Percentiles rank a stretch among this genome's conserved stretches.
These are phyloP conservation scores for sunflower (Helianthus annuus) DNA, from an alignment of 129 eudicot genomes.

Conservation along the genomic window HanXRQr2.0-SUNRISE NC_035443.2:20299901-20300400, in stretches of 20 bases:
- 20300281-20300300: slow-evolving; percentile 24
- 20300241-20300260: not conserved
- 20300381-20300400: not conserved
- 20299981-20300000: too few relatives aligned
- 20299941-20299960: too few relatives aligned
- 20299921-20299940: too few relatives aligned
- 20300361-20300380: not conserved
- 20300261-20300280: slow-evolving; percentile 23
- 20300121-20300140: not conserved
- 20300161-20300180: not conserved
- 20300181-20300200: not conserved
- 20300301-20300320: slow-evolving; percentile 15
- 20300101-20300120: not conserved
- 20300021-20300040: not conserved
- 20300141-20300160: slow-evolving; percentile 9
- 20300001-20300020: too few relatives aligned
- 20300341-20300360: slow-evolving; percentile 10
- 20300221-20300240: not conserved
- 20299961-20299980: too few relatives aligned
- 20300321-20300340: not conserved
- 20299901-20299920: too few relatives aligned
- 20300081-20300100: not conserved
- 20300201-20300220: slow-evolving; percentile 8
- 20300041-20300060: not conserved
- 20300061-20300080: slow-evolving; percentile 10